Percentiles rank a stretch among this genome's conserved stretches.
Conservation (phyloP, 371 early-diverging fungal genomes). For the Mortierella sp. region DNA sequence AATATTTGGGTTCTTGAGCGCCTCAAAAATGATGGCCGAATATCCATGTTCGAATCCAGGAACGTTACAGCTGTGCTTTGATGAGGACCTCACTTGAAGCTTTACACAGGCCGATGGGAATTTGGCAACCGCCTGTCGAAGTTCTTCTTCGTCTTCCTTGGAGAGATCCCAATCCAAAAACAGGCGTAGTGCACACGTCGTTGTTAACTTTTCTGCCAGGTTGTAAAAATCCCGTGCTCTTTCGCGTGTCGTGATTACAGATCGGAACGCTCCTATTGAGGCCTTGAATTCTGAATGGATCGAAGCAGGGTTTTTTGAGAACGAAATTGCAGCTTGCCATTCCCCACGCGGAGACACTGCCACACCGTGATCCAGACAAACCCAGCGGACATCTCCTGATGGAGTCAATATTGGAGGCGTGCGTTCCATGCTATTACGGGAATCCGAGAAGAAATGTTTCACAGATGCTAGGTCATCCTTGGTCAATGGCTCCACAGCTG, state of each 20-base stretch:
- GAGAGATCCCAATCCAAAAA: conserved; percentile 43
- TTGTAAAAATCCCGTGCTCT: conserved; percentile 21
- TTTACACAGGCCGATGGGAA: conserved; percentile 24
- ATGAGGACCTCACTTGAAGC: conserved; percentile 17
- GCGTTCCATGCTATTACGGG: conserved; percentile 4
- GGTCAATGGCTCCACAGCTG: not conserved
- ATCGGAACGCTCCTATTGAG: conserved; percentile 29
- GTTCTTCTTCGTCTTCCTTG: conserved; percentile 21
- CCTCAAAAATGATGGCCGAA: conserved; percentile 22
- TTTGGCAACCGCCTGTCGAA: conserved; percentile 23
- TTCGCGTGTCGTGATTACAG: conserved; percentile 21
- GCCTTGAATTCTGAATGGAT: conserved; percentile 12
- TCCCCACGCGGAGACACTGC: conserved; percentile 9
- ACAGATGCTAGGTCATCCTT: conserved; percentile 3
- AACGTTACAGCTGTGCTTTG: not conserved
- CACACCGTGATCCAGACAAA: conserved; percentile 26
- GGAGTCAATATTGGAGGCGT: conserved; percentile 19
- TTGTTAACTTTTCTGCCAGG: conserved; percentile 30
- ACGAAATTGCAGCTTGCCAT: conserved; percentile 13
- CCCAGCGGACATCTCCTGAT: conserved; percentile 28
- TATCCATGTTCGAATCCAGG: conserved; percentile 25
- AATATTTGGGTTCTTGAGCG: conserved; percentile 23
- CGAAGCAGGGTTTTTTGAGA: conserved; percentile 18
- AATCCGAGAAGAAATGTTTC: conserved; percentile 8
- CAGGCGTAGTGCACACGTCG: conserved; percentile 17